These are phyloP conservation scores for Apocynum venetum DNA, from an alignment of 257 asterid species.

Conservation along the genomic window DNA sequence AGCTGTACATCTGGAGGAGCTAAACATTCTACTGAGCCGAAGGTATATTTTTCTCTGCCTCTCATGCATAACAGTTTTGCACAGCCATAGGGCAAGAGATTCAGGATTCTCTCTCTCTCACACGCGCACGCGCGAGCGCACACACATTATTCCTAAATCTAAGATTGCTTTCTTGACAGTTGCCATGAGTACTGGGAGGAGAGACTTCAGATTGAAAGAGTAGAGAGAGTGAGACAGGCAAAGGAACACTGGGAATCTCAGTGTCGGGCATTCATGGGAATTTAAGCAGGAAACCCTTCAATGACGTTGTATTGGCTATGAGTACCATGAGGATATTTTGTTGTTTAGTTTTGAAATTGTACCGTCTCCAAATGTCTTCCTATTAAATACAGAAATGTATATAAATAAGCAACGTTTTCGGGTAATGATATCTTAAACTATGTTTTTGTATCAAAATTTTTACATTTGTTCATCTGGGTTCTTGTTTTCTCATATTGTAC, in stretches of 20 bases:
- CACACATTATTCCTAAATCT: background rate
- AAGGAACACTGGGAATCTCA: conserved; percentile 94
- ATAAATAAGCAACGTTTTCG: conserved; percentile 1
- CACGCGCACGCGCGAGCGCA: no score
- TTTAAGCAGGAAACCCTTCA: conserved; percentile 26
- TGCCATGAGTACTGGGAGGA: conserved; percentile 79
- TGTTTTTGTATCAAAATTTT: no score
- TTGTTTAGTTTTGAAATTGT: background rate
- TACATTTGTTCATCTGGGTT: background rate
- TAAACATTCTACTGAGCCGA: conserved; percentile 59
- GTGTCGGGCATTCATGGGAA: conserved; percentile 65
- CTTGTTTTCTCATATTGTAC: no score
- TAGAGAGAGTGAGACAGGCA: conserved; percentile 62
- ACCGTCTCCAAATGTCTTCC: background rate
- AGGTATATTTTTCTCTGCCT: conserved; percentile 38
- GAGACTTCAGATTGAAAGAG: conserved; percentile 58
- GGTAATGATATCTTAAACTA: background rate
- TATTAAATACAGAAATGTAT: background rate
- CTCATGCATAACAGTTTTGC: background rate
- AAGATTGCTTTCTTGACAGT: conserved; percentile 32
- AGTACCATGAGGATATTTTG: no score
- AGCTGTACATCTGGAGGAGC: conserved; percentile 80
- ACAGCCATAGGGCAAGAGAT: background rate
- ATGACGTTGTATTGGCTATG: background rate
- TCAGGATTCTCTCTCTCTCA: background rate